Conservation (phyloP, 495 filamentous ascomycete species). For the Tirmania nivea region DNA sequence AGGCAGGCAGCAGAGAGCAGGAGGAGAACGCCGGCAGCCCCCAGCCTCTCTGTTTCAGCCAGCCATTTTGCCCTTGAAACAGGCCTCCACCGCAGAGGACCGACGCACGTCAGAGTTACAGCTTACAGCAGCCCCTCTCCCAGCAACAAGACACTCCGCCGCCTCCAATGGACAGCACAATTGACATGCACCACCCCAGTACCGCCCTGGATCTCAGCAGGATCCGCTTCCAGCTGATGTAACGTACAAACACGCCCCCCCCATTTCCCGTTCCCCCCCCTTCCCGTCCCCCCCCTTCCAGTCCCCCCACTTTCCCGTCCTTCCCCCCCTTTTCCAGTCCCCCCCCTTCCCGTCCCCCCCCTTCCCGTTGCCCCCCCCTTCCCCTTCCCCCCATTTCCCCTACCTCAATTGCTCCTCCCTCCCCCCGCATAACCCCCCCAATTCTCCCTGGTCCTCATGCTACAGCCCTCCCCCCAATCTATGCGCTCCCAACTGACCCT, state of each 20-base stretch:
- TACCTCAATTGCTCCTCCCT: background rate
- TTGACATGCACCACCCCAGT: conserved; percentile 62
- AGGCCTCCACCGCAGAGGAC: no score
- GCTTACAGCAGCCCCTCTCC: no score
- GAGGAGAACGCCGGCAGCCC: no score
- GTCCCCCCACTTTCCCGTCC: background rate
- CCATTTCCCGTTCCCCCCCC: conserved; percentile 16
- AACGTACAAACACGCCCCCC: no score
- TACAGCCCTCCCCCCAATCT: background rate
- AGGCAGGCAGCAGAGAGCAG: no score
- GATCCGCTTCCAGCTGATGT: conserved; percentile 94
- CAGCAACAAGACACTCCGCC: no score
- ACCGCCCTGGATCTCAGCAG: conserved; percentile 76
- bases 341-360: conserved; percentile 10
- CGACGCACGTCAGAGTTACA: no score
- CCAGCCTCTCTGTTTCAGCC: no score
- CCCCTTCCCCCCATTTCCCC: background rate
- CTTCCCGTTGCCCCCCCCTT: background rate
- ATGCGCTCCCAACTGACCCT: background rate
- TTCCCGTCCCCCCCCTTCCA: background rate
- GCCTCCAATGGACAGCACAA: conserved; percentile 79
- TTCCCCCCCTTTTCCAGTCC: background rate
- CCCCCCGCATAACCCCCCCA: conserved; percentile 1
- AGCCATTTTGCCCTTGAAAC: no score
- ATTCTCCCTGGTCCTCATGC: background rate